Percentiles rank a stretch among this genome's conserved stretches.
Evolutionary conservation across 306 rosid genomes (phyloP).

Genomic region (Glycine soja): DNA sequence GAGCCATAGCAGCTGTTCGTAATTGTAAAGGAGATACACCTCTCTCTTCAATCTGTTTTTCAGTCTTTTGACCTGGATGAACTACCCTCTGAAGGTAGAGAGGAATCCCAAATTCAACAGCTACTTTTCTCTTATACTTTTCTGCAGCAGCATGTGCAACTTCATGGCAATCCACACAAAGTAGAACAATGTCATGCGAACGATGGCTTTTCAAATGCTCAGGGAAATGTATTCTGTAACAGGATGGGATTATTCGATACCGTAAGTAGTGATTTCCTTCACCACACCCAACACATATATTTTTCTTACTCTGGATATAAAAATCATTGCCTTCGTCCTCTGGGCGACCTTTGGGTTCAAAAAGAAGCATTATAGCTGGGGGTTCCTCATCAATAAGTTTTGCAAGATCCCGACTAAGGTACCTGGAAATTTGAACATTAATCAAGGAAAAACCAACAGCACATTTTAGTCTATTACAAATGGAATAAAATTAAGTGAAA

Average conservation of each 20-base stretch:
- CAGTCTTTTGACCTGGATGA: constrained; percentile 60
- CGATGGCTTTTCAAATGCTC: constrained; percentile 98
- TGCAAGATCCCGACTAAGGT: constrained; percentile 78
- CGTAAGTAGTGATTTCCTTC: constrained; percentile 93
- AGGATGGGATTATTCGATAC: constrained; percentile 93
- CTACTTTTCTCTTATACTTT: constrained; percentile 81
- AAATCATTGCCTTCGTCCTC: constrained; percentile 97
- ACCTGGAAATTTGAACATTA: constrained; percentile 64
- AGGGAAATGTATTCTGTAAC: constrained; percentile 95
- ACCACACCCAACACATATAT: constrained; percentile 97
- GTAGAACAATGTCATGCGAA: constrained; percentile 94
- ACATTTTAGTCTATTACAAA: constrained; percentile 30
- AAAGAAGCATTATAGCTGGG: constrained; percentile 93
- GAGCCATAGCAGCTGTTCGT: constrained; percentile 95
- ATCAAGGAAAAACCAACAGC: constrained; percentile 38
- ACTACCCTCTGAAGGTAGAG: constrained; percentile 79
- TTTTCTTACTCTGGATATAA: constrained; percentile 91
- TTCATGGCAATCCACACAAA: constrained; percentile 99
- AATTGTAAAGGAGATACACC: constrained; percentile 97
- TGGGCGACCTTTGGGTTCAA: constrained; percentile 99
- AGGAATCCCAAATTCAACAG: constrained; percentile 92
- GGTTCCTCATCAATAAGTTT: constrained; percentile 83
- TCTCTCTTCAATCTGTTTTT: constrained; percentile 54
- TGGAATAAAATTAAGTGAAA: constrained; percentile 33
- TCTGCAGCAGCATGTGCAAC: constrained; percentile 97